Base-by-base conservation (phyloP, 371 early-diverging fungal species). In the Mortierella polycephala region DNA sequence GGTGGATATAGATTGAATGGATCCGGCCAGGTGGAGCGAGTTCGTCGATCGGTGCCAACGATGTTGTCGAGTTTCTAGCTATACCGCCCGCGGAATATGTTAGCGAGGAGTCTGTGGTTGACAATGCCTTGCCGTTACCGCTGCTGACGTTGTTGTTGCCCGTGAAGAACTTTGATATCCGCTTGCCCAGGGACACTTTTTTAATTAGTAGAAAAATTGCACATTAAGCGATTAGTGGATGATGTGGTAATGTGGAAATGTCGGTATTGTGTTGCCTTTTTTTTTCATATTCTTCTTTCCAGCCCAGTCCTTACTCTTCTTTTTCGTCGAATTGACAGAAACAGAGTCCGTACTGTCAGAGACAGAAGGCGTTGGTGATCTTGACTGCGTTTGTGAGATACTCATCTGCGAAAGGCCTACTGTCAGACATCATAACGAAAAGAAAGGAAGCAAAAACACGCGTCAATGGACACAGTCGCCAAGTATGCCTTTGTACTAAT, bases 161-260 rank as follows among this genome's bases (percentile, higher is more conserved):
- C 14, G 51, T 51, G 18, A 79, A 79, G 46, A 79, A 59, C 37
- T 23, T 47, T 11, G 79, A 79, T 21, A 79, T 69, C 37, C 79
- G 60, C 63, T 79, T 79, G 12, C 72, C 73, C 20, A 79, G 45
- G 0, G 55, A 59, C n/a, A 69, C 51, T 62, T 18, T 13, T 30
- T 30, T 30, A 30, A 30, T 30, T 30, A 30, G 30, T 30, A 30
- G 30, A 30, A 4, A 30, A 30, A 30, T 30, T 30, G 30, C 30
- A 4, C 4, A 30, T 30, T 2, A 30, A 30, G 30, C 4, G 30
- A 4, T 30, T 30, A 30, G 30, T 30, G 30, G 30, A 30, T 30
- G 30, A 30, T 30, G 30, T 30, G 30, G 30, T 30, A 30, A 30
- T 30, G 30, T 30, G 30, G 30, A 30, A 30, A 30, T 30, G 30